These are phyloP conservation scores for Lactifluus piperatus DNA, from an alignment of 768 basidiomycete genomes.

Conservation along the genomic window DNA sequence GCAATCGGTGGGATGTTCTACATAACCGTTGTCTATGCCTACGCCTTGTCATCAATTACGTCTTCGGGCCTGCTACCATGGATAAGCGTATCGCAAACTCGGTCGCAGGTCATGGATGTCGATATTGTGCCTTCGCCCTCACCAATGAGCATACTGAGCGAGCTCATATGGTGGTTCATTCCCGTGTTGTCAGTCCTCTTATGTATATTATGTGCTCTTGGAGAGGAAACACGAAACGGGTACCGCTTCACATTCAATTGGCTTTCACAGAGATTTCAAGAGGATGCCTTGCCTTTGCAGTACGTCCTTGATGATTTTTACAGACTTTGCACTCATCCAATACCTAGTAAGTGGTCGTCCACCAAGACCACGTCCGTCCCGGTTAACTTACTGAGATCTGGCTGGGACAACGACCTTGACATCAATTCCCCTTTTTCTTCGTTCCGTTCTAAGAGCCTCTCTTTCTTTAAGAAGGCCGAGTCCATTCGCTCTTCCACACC, in stretches of 20 bases:
- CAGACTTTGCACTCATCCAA: background rate
- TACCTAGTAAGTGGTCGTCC: background rate
- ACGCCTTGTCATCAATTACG: constrained; percentile 5
- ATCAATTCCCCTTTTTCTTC: constrained; percentile 2
- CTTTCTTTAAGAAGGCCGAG: constrained; percentile 1
- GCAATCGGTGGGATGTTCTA: constrained; percentile 14
- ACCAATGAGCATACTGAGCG: background rate
- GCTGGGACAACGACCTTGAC: constrained; percentile 18
- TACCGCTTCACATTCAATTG: constrained; percentile 2
- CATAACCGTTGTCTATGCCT: constrained; percentile 2
- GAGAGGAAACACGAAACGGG: constrained; percentile 15
- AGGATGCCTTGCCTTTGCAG: constrained; percentile 11
- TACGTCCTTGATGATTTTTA: constrained; percentile 2
- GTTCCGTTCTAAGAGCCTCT: background rate
- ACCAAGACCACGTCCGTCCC: constrained; percentile 1
- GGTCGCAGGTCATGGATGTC: constrained; percentile 7
- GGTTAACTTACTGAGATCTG: constrained; percentile 17
- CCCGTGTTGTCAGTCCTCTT: constrained; percentile 18
- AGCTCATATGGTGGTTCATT: constrained; percentile 21
- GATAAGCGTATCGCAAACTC: constrained; percentile 13
- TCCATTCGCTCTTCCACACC: constrained; percentile 6
- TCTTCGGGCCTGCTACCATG: constrained; percentile 13
- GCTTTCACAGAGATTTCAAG: background rate
- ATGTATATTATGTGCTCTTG: constrained; percentile 6
- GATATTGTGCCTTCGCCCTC: constrained; percentile 1